Evolutionary conservation across 108 stramenopile species (phyloP), one percentile per base, ranked within the genome.

Genomic region (Stephanodiscus minutulus): DNA sequence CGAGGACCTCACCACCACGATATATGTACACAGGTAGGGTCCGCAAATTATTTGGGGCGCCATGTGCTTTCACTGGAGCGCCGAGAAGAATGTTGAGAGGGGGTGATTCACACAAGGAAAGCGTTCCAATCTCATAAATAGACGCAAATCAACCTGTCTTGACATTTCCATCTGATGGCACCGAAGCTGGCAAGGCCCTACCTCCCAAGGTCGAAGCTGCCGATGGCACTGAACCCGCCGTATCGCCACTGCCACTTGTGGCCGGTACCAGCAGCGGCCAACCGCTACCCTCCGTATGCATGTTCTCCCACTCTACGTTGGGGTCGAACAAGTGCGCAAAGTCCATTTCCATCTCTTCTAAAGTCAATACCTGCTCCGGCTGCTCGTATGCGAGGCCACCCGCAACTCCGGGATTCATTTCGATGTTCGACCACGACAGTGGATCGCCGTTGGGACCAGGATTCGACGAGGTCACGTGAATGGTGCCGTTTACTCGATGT

Each of bases 261-360:
- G 6, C 55, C 27, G 28, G 28, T 29, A 5, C 13, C 55, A 59
- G 17, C 41, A 71, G 0, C 18, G 81, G 81, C 84, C 81, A 82
- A 15, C 84, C 84, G 65, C 84, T 82, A 8, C 84, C 84, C 33
- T 85, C 81, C 11, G 77, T 85, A 35, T 82, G 79, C 83, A 84
- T 84, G 47, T 69, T 75, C 20, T 73, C 69, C 60, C 64, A 61
- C 57, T 85, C 85, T 43, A 79, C 50, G 12, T 55, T 78, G 2
- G 84, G 84, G 70, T 91, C 90, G 76, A 95, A 95, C 55, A 95
- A 66, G 28, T 88, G 87, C 27, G 94, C 91, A 81, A 95, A 95
- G 75, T 95, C 94, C 86, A 92, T 82, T 37, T 93, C 92, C 82
- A 89, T 86, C 50, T 89, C 85, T 48, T 80, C 82, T 1, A 82